Evolutionary conservation across 805 yeast species (phyloP).

Genomic region (Metschnikowia amazonensis): DNA sequence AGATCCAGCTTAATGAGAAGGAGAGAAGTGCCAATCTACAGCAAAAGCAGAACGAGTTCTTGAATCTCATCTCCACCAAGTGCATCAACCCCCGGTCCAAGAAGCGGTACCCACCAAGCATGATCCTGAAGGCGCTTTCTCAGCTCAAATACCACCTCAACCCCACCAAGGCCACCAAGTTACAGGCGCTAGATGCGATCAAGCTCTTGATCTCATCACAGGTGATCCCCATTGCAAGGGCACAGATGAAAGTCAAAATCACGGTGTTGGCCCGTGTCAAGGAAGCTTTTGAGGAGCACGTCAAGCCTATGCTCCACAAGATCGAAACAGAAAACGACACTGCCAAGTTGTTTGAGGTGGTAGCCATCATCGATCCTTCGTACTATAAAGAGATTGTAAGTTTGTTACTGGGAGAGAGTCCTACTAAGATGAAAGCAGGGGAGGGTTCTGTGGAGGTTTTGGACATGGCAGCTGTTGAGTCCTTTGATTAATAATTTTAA

Average conservation of each 20-base stretch:
- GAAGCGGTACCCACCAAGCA: conserved; percentile 90
- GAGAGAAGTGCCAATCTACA: conserved; percentile 75
- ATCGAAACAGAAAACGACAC: conserved; percentile 41
- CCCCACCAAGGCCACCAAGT: conserved; percentile 71
- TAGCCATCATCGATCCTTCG: conserved; percentile 82
- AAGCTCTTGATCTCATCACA: conserved; percentile 71
- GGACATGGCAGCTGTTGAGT: conserved; percentile 83
- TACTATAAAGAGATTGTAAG: conserved; percentile 69
- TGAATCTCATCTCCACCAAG: conserved; percentile 80
- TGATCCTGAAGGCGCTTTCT: conserved; percentile 81
- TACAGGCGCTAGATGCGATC: conserved; percentile 90
- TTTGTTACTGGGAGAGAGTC: conserved; percentile 46
- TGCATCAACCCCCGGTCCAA: conserved; percentile 88
- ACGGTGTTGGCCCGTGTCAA: conserved; percentile 51
- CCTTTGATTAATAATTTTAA: conserved; percentile 18
- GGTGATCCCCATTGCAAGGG: conserved; percentile 88
- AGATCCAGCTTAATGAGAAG: conserved; percentile 89
- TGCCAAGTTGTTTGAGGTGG: conserved; percentile 39
- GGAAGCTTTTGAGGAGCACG: conserved; percentile 29
- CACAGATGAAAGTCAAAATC: conserved; percentile 85
- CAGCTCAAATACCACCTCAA: conserved; percentile 77
- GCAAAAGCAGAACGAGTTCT: conserved; percentile 75
- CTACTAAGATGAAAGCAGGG: conserved; percentile 42
- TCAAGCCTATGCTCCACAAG: conserved; percentile 33
- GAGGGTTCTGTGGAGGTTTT: conserved; percentile 75